Evolutionary conservation across 2,329 filamentous ascomycete species (phyloP).

Genomic region (Fusarium cicatricum): DNA sequence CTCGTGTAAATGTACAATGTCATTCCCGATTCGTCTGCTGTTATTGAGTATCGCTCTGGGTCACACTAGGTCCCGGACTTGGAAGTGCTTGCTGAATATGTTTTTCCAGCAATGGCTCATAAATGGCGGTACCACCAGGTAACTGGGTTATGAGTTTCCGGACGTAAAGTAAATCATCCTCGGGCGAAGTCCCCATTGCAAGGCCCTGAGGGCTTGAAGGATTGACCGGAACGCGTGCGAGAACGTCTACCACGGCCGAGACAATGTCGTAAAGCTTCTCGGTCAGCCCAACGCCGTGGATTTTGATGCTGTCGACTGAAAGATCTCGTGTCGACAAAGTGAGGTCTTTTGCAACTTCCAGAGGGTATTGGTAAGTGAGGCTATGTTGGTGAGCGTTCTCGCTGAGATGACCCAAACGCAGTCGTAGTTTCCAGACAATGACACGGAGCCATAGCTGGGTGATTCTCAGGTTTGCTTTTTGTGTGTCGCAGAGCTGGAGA

Average conservation of each 20-base stretch:
- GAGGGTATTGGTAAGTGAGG: slow-evolving; percentile 54
- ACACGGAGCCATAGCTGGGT: slow-evolving; percentile 57
- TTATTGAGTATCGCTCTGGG: slow-evolving; percentile 4
- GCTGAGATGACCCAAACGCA: slow-evolving; percentile 53
- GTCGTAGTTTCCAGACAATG: slow-evolving; percentile 55
- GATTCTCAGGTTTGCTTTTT: slow-evolving; percentile 54
- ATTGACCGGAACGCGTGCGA: slow-evolving; percentile 51
- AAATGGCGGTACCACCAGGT: slow-evolving; percentile 50
- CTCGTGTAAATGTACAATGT: neutral
- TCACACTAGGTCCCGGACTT: slow-evolving; percentile 22
- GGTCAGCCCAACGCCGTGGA: slow-evolving; percentile 56
- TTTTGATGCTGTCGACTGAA: slow-evolving; percentile 49
- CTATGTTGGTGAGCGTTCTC: slow-evolving; percentile 45
- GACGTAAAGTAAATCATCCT: slow-evolving; percentile 51
- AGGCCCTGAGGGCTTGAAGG: slow-evolving; percentile 38
- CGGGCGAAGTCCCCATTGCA: slow-evolving; percentile 41
- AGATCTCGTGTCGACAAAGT: slow-evolving; percentile 50
- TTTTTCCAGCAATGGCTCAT: slow-evolving; percentile 51
- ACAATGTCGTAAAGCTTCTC: slow-evolving; percentile 58
- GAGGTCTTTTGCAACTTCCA: slow-evolving; percentile 53
- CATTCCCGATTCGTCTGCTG: neutral
- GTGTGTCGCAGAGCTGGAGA: slow-evolving; percentile 50
- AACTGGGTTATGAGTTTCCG: slow-evolving; percentile 49
- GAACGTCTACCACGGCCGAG: slow-evolving; percentile 54
- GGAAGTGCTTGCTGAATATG: slow-evolving; percentile 50